Base-by-base conservation (phyloP, 306 rosid species). In the Astragalus glycyphyllos region DNA sequence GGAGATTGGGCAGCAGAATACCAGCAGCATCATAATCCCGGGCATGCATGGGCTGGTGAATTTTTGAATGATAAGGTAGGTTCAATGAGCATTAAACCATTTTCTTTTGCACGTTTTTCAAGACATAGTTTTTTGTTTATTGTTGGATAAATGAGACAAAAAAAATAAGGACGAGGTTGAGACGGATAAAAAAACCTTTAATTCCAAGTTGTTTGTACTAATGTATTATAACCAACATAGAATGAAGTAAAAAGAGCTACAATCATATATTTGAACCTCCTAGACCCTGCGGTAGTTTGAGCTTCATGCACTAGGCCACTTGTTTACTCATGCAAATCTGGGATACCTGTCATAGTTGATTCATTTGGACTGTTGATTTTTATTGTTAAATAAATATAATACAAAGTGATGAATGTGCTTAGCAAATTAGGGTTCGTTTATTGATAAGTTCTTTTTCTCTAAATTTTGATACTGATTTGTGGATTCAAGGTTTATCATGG, bases 1-100 rank as follows among this genome's bases (percentile, higher is more conserved):
- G 97, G 89, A 63, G 90, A 89, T 76, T 94, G 99, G 99, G 96
- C 92, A 29, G 69, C 88, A 26, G 97, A 91, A 76, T 91, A 89
- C 74, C 85, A 87, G 74, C 90, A 85, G 68, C 89, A 85, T 62
- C 86, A 89, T 80, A 81, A 68, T 73, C 75, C 38, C 5, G 87
- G 84, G 37, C 74, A 75, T 68, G 69, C 85, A 53, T 94, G 99
- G 99, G 89, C 96, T 69, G 90, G 88, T 34, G 96, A 91, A 89
- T 94, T 78, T 84, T 83, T 83, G 71, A 76, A 86, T 76, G 61
- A 85, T 42, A 75, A 81, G 81, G 84, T 58, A 77, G 73, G 83
- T 74, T 65, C 79, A 53, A 5, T 41, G 41, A 61, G n/a, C 58
- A 40, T 58, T 40, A 53, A 59, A 49, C 75, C 68, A 59, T 58